Percentiles rank a stretch among this genome's conserved stretches.
Conservation (phyloP, 768 basidiomycete species). For the Lentinula detonsa region DNA sequence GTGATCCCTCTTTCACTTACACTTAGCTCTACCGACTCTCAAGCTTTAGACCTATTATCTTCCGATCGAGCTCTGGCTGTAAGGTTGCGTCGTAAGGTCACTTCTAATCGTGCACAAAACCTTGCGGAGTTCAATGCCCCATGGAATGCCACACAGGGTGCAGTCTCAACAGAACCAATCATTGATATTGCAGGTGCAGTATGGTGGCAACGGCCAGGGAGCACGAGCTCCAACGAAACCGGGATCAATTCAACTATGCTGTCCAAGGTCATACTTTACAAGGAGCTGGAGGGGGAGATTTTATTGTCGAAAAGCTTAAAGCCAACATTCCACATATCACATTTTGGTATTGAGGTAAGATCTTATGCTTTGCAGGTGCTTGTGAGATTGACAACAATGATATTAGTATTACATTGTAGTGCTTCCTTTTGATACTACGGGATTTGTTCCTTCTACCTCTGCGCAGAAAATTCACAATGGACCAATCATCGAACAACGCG, state of each 20-base stretch:
- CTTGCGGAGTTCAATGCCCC: neutral
- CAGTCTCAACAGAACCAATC: conserved; percentile 19
- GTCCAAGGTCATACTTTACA: conserved; percentile 3
- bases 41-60: conserved; percentile 29
- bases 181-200: conserved; percentile 22
- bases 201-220: conserved; percentile 25
- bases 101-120: neutral
- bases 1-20: conserved; percentile 29
- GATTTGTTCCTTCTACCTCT: conserved; percentile 12
- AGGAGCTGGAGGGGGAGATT: conserved; percentile 29
- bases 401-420: conserved; percentile 31
- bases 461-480: neutral
- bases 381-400: neutral
- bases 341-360: conserved; percentile 31
- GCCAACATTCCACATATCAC: conserved; percentile 30
- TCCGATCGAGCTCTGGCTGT: conserved; percentile 25
- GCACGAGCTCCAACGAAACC: conserved; percentile 2
- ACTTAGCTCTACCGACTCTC: conserved; percentile 25
- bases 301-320: conserved; percentile 27
- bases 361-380: neutral
- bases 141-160: neutral
- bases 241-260: neutral
- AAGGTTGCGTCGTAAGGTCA: conserved; percentile 20
- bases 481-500: conserved; percentile 1
- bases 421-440: conserved; percentile 27